Evolutionary conservation across 768 basidiomycete genomes (phyloP).

Genomic region (Lactarius hatsudake): DNA sequence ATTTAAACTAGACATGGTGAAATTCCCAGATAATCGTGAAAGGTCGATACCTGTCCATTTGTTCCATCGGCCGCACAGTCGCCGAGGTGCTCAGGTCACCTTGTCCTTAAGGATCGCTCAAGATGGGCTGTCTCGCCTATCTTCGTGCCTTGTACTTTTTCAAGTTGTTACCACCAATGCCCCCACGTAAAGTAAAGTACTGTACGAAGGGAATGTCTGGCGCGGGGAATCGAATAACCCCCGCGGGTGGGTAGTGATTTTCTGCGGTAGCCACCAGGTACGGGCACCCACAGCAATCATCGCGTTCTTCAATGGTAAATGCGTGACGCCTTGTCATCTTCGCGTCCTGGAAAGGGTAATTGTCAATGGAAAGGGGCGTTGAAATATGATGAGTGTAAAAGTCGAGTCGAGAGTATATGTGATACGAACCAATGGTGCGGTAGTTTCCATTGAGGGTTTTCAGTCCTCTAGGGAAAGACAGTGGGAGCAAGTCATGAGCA

Average conservation of each 20-base stretch:
- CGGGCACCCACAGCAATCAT: background rate
- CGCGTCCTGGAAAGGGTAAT: background rate
- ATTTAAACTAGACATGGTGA: background rate
- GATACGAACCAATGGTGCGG: background rate
- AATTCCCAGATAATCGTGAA: background rate
- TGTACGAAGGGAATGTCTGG: background rate
- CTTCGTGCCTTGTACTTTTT: background rate
- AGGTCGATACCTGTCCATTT: background rate
- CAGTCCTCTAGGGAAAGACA: background rate
- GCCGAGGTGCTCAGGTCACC: background rate
- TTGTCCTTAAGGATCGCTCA: background rate
- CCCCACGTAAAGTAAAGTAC: background rate
- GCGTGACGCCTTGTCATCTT: background rate
- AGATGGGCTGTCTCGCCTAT: background rate
- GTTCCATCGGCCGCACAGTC: background rate
- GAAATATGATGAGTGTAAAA: background rate
- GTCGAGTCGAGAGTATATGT: background rate
- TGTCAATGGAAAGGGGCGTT: background rate
- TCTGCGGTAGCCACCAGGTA: background rate
- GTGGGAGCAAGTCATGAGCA: background rate
- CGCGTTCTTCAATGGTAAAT: background rate
- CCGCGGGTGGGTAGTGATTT: background rate
- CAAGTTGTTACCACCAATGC: background rate
- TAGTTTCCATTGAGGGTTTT: background rate
- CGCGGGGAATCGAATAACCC: background rate